These are phyloP conservation scores for Naematelia aurantialba DNA, from an alignment of 768 basidiomycete species.

Conservation along the genomic window DNA sequence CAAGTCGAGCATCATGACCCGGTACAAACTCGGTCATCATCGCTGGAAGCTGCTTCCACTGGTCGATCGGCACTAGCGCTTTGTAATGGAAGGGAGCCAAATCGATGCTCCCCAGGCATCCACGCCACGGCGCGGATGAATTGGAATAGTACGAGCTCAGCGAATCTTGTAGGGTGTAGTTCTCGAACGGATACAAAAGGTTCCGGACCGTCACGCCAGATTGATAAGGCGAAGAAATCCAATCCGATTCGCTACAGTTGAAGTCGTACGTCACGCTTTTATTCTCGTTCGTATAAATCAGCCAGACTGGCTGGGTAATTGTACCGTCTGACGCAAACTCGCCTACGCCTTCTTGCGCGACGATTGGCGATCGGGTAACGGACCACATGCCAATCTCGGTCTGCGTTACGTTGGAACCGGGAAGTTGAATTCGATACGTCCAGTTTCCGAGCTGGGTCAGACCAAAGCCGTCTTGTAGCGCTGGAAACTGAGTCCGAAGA, in stretches of 20 bases:
- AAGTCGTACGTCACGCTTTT: slow-evolving; percentile 61
- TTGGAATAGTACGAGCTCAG: slow-evolving; percentile 62
- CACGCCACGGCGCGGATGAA: slow-evolving; percentile 62
- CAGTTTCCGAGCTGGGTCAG: slow-evolving; percentile 75
- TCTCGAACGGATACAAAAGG: slow-evolving; percentile 77
- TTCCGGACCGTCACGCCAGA: slow-evolving; percentile 66
- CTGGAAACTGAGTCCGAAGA: slow-evolving; percentile 64
- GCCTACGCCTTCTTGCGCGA: slow-evolving; percentile 56
- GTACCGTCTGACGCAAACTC: slow-evolving; percentile 56
- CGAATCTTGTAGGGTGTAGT: slow-evolving; percentile 66
- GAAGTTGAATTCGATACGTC: slow-evolving; percentile 72
- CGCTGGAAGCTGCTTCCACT: slow-evolving; percentile 71
- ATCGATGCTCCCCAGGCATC: slow-evolving; percentile 66
- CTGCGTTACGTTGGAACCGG: slow-evolving; percentile 73
- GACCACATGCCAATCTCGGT: slow-evolving; percentile 91
- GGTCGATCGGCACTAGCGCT: slow-evolving; percentile 63
- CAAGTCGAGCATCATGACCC: slow-evolving; percentile 77
- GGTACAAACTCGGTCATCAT: slow-evolving; percentile 74
- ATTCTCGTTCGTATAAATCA: slow-evolving; percentile 84
- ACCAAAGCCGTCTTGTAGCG: slow-evolving; percentile 80
- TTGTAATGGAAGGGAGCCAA: slow-evolving; percentile 78
- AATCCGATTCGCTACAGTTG: slow-evolving; percentile 58
- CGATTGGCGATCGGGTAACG: slow-evolving; percentile 64
- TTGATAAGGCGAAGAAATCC: slow-evolving; percentile 77
- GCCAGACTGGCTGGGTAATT: slow-evolving; percentile 68